Base-by-base conservation (phyloP, 2,329 filamentous ascomycete species). In the Sclerotinia sclerotiorum region DNA sequence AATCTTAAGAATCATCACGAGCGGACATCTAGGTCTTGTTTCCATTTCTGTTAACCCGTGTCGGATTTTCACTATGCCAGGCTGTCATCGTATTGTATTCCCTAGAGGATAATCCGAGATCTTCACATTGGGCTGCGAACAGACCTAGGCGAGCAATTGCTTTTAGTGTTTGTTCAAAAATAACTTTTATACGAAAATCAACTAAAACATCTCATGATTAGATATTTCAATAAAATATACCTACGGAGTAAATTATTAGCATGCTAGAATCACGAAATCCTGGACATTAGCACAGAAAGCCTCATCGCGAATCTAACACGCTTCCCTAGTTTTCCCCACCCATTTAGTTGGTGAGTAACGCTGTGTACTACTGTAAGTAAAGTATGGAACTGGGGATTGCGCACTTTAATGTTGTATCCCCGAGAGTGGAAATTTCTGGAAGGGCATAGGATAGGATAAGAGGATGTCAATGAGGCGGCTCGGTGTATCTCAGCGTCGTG, bases 301-400 rank as follows among this genome's bases (percentile, higher is more conserved):
- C 60, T 63, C 46, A 42, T 63, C 60, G 60, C 60, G 60, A 63
- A 63, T 63, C 60, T 51, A 4, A 63, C 60, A 39, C 60, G 60
- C 60, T 39, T 24, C 42, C 19, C 19, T 35, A 35, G 19, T 39
- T 39, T 39, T 39, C 29, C n/a, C 54, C 32, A 21, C 32, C 54
- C 19, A 15, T 56, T 56, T 56, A 29, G 54, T 56, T 56, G 54
- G 29, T 56, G 29, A 32, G 32, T 39, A 56, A 17, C 29, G 29
- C 35, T 35, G 21, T 56, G 54, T n/a, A n/a, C n/a, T n/a, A n/a
- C n/a, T n/a, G n/a, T 27, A 27, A 5, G n/a, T 57, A 57, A 57
- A 10, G n/a, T 57, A 57, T 17, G 55, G 27, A 42, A 42, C 55
- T 58, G n/a, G 55, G 58, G 7, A 24, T 62, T 49, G 48, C 13